Conservation (phyloP, 306 rosid species). For the Quercus glauca region DNA sequence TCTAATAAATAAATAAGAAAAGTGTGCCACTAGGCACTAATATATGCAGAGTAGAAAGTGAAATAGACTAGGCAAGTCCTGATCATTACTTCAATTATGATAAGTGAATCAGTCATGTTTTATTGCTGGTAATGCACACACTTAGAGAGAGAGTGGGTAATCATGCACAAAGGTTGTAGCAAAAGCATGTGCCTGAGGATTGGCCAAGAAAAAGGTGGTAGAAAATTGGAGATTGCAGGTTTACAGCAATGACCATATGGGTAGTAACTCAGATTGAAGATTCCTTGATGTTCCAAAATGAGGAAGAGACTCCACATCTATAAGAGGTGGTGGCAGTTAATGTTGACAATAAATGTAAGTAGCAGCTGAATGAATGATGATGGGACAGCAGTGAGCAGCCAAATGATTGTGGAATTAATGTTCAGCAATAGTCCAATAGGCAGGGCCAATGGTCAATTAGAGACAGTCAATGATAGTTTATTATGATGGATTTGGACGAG, state of each 20-base stretch:
- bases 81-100: not conserved
- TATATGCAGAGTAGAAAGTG: not conserved
- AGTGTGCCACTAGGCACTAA: not conserved
- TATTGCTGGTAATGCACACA: not conserved
- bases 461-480: not conserved
- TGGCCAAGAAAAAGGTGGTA: not conserved
- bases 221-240: not conserved
- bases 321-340: conserved; percentile 2
- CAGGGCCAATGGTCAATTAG: not conserved
- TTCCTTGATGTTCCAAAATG: conserved; percentile 8
- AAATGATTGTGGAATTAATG: not conserved
- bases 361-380: not conserved
- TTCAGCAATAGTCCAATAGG: not conserved
- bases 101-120: not conserved
- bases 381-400: not conserved
- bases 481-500: not conserved
- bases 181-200: not conserved
- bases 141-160: not conserved
- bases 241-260: not conserved
- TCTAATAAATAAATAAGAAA: not conserved
- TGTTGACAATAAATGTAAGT: not conserved
- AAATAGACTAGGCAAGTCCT: conserved; percentile 6
- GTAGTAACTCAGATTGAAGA: not conserved
- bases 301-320: not conserved
- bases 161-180: not conserved